phyloP scores from a whole-genome alignment of 2,329 filamentous ascomycete species.

The Elsinoe arachidis region DNA sequence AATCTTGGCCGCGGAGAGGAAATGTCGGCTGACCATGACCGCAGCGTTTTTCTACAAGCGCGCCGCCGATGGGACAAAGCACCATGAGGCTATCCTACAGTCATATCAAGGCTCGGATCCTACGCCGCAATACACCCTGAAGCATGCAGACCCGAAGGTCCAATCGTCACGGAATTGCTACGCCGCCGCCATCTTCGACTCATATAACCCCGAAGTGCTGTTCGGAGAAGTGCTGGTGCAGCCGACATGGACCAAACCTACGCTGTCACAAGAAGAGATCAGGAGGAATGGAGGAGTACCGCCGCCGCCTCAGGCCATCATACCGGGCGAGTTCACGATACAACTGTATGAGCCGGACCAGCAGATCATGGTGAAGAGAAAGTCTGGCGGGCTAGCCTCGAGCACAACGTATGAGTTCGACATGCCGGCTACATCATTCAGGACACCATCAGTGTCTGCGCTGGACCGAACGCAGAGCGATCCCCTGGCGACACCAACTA shows the following conservation, averaged over 20 bases:
- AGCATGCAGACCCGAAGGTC: constrained; percentile 57
- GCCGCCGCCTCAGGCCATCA: constrained; percentile 59
- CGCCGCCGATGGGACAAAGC: constrained; percentile 39
- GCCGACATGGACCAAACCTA: constrained; percentile 78
- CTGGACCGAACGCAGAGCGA: constrained; percentile 66
- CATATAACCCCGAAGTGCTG: constrained; percentile 68
- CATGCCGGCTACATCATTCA: constrained; percentile 78
- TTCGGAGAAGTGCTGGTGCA: constrained; percentile 79
- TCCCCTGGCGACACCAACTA: constrained; percentile 43
- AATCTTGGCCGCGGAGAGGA: constrained; percentile 13
- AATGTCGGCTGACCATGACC: constrained; percentile 4
- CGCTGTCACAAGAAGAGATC: constrained; percentile 71
- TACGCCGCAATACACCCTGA: constrained; percentile 68
- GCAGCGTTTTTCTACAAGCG: constrained; percentile 51
- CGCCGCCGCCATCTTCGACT: constrained; percentile 75
- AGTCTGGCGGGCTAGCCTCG: constrained; percentile 69
- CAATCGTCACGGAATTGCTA: constrained; percentile 73
- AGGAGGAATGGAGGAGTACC: constrained; percentile 58
- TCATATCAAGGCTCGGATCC: constrained; percentile 74
- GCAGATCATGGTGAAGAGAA: constrained; percentile 60
- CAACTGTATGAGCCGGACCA: constrained; percentile 94
- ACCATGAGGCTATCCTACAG: constrained; percentile 48
- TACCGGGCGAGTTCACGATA: constrained; percentile 71
- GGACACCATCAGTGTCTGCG: constrained; percentile 65
- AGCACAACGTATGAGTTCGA: constrained; percentile 84